Percentiles rank a stretch among this genome's conserved stretches.
These are phyloP conservation scores for Umbilicus rupestris DNA, from an alignment of 164 flowering plant species.

Conservation along the genomic window DNA sequence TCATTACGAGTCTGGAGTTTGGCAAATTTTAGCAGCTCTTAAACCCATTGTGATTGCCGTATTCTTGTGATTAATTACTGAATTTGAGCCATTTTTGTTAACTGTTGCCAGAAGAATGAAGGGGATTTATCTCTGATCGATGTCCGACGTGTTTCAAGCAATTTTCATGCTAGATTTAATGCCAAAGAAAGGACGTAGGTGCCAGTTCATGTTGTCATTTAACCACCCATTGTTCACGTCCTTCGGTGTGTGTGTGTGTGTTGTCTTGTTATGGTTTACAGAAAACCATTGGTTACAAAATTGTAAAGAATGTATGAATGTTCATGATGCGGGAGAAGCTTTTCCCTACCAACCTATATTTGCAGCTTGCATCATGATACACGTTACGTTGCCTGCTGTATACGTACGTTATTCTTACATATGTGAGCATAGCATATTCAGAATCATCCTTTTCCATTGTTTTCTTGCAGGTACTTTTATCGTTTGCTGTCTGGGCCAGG, in stretches of 20 bases:
- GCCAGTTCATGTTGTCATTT: conserved; percentile 15
- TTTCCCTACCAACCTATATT: no score
- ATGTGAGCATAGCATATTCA: no score
- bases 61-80: neutral
- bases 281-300: neutral
- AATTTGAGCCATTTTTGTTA: neutral
- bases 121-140: conserved; percentile 74
- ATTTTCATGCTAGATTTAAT: conserved; percentile 85
- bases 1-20: no score
- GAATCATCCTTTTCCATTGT: neutral
- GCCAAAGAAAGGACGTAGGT: conserved; percentile 96
- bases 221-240: neutral
- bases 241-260: no score
- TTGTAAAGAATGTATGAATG: neutral
- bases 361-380: neutral
- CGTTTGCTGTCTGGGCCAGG: conserved; percentile 75
- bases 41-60: neutral
- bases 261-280: neutral
- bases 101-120: conserved; percentile 54
- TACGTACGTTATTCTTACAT: neutral
- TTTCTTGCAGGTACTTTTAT: conserved; percentile 60
- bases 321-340: no score
- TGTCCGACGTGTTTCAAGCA: conserved; percentile 63
- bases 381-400: neutral
- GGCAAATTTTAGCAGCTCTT: neutral